phyloP scores from a whole-genome alignment of 345 rosid species.

The Populus simonii region DNA sequence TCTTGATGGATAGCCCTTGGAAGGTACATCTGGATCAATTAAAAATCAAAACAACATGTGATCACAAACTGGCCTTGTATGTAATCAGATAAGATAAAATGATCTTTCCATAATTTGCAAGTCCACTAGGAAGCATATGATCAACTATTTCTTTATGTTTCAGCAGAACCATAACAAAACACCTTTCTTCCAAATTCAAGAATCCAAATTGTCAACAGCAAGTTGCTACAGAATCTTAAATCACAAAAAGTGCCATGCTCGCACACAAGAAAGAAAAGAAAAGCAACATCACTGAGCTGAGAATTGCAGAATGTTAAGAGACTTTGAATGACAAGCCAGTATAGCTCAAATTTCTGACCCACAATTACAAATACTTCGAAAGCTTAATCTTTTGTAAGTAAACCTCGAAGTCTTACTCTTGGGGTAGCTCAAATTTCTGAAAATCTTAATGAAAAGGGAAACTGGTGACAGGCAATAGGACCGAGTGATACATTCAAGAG shows the following conservation, averaged over 20 bases:
- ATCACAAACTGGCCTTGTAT: background rate
- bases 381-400: background rate
- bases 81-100: background rate
- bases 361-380: background rate
- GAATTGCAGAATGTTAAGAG: background rate
- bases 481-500: background rate
- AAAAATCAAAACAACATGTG: constrained; percentile 17
- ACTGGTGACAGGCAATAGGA: background rate
- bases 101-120: background rate
- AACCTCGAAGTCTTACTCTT: background rate
- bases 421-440: background rate
- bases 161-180: background rate
- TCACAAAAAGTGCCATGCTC: too few species aligned
- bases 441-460: background rate
- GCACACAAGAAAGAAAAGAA: too few species aligned
- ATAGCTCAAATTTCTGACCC: background rate
- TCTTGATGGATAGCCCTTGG: constrained; percentile 44
- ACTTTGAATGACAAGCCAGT: background rate
- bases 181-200: background rate
- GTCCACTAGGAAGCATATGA: background rate
- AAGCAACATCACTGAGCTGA: background rate
- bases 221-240: background rate
- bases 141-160: background rate
- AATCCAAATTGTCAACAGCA: background rate
- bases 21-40: constrained; percentile 39